Base-by-base conservation (phyloP, 768 basidiomycete genomes). In the Russula olivacea region DNA sequence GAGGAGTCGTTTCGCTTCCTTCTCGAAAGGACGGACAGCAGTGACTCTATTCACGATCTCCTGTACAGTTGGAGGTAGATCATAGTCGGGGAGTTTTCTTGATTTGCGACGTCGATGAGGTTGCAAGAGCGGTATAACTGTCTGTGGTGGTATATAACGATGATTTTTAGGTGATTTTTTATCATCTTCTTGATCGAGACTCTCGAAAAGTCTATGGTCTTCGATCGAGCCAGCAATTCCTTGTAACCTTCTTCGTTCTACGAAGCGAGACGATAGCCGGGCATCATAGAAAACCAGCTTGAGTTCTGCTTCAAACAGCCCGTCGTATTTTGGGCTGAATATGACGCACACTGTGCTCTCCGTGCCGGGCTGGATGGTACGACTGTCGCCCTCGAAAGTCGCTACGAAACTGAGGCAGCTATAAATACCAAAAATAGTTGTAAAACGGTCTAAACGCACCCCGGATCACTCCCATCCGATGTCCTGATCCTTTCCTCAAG, bases 321-420 rank as follows among this genome's bases (percentile, higher is more conserved):
- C 63, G 10, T 64, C 63, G 15, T 51, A 64, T 36, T 51, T 50
- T 11, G 63, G 59, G 40, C 47, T 51, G 54, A 64, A 64, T 11
- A 51, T 48, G n/a, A 63, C 30, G 11, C 38, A 30, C 23, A 57
- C 61, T 0, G 9, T 17, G 48, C 30, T 57, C 45, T 65, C 64
- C 41, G 55, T 28, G 43, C 52, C 61, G 52, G 61, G 50, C 19
- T 8, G 55, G 28, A 63, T 62, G 32, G 12, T 47, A 14, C 7
- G 34, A n/a, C 34, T 57, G 23, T 65, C 45, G 25, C 55, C 34
- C 17, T 50, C 61, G 58, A 61, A 60, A 15, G 43, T 49, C 14
- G 50, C 51, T 40, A 57, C 51, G 36, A 57, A 63, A 23, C 61
- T 65, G 43, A 5, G 25, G 38, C 5, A 56, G 30, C 4, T n/a